Evolutionary conservation across 169 alveolate species (phyloP).

Genomic region (Cryptosporidium canis): DNA sequence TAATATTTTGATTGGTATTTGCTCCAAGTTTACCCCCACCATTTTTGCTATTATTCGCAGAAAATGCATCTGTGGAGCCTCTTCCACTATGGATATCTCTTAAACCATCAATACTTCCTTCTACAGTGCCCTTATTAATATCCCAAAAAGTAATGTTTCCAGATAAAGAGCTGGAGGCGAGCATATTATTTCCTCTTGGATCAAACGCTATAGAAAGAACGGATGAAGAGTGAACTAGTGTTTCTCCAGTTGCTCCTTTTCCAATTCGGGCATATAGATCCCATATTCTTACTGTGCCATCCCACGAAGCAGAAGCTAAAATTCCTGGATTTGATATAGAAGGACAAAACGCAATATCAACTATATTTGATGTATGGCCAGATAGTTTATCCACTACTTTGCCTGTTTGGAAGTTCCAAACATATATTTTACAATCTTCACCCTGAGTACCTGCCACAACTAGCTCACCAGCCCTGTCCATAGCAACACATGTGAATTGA

Average conservation of each 20-base stretch:
- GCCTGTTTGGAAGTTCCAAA: constrained; percentile 88
- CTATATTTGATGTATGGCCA: constrained; percentile 94
- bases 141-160: constrained; percentile 88
- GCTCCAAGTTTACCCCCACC: constrained; percentile 71
- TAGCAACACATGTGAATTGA: constrained; percentile 93
- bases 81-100: constrained; percentile 86
- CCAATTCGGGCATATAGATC: constrained; percentile 84
- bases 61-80: constrained; percentile 78
- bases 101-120: constrained; percentile 88
- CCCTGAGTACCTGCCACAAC: constrained; percentile 97
- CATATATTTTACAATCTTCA: constrained; percentile 81
- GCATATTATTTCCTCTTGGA: constrained; percentile 90
- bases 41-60: constrained; percentile 78
- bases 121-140: constrained; percentile 78
- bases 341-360: constrained; percentile 88
- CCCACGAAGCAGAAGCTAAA: constrained; percentile 96
- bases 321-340: constrained; percentile 81
- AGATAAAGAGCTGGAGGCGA: constrained; percentile 84
- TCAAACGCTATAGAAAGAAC: constrained; percentile 88
- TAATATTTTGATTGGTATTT: constrained; percentile 73
- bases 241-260: constrained; percentile 91
- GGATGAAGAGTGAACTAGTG: constrained; percentile 87
- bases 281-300: constrained; percentile 91
- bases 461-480: constrained; percentile 95
- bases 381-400: constrained; percentile 85